These are phyloP conservation scores for Paecilomyces sp. DNA, from an alignment of 2,329 filamentous ascomycete genomes.

Conservation along the genomic window DNA sequence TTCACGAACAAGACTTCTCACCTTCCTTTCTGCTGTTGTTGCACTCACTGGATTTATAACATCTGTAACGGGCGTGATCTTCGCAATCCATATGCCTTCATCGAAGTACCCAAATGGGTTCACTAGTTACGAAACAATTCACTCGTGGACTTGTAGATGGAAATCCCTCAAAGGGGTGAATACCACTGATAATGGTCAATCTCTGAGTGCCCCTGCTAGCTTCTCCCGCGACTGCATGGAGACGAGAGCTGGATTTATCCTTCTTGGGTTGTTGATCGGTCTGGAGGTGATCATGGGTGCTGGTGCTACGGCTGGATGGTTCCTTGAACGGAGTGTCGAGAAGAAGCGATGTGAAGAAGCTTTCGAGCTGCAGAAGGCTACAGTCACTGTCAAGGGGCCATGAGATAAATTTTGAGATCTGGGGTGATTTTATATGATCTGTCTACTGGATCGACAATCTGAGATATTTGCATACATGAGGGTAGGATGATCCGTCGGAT, in stretches of 20 bases:
- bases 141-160: conserved; percentile 37
- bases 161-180: conserved; percentile 12
- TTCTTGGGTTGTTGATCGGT: conserved; percentile 28
- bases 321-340: conserved; percentile 22
- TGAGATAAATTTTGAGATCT: not conserved
- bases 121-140: conserved; percentile 27
- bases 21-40: conserved; percentile 24
- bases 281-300: conserved; percentile 27
- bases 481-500: not conserved
- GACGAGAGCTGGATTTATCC: conserved; percentile 26
- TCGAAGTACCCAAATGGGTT: conserved; percentile 23
- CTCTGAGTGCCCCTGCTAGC: conserved; percentile 20
- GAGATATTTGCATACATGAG: not conserved
- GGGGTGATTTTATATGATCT: not conserved
- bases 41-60: conserved; percentile 29
- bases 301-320: conserved; percentile 20
- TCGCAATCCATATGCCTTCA: conserved; percentile 25
- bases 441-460: not conserved
- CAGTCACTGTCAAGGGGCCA: conserved; percentile 14
- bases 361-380: conserved; percentile 19
- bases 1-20: conserved; percentile 27
- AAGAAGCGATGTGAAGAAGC: conserved; percentile 17
- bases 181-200: conserved; percentile 6
- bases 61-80: conserved; percentile 23
- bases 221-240: conserved; percentile 33